These are phyloP conservation scores for Astragalus glycyphyllos DNA, from an alignment of 306 rosid species.

Conservation along the genomic window DNA sequence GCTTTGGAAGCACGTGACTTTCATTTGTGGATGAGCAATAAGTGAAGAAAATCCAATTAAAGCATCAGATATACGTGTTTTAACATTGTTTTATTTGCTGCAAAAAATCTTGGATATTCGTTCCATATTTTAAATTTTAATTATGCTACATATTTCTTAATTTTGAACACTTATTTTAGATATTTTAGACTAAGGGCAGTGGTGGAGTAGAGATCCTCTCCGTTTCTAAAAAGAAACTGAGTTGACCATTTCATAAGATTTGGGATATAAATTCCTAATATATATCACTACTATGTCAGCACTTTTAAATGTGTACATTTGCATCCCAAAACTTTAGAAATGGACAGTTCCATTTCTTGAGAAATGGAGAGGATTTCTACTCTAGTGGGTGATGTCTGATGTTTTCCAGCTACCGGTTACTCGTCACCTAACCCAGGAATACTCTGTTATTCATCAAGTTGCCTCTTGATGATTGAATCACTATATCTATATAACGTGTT, in stretches of 20 bases:
- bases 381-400: no score
- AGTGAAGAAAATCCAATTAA: constrained; percentile 1
- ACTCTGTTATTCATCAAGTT: constrained; percentile 3
- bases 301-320: no score
- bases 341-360: no score
- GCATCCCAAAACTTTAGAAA: no score
- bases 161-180: constrained; percentile 5
- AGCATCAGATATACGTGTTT: neutral
- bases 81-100: constrained; percentile 4
- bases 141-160: constrained; percentile 3
- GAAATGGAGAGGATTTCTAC: no score
- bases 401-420: constrained; percentile 25
- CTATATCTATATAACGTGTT: constrained; percentile 1
- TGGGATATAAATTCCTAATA: no score
- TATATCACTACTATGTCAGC: no score
- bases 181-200: neutral
- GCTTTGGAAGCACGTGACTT: no score
- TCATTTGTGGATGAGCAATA: neutral
- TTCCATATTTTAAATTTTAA: neutral
- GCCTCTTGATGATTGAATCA: constrained; percentile 12
- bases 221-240: no score
- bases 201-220: no score
- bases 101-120: constrained; percentile 18
- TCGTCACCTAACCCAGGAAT: neutral
- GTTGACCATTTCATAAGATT: no score